Evolutionary conservation across 2,329 filamentous ascomycete species (phyloP), one percentile per base, ranked within the genome.

Genomic region (Colletotrichum sp.): DNA sequence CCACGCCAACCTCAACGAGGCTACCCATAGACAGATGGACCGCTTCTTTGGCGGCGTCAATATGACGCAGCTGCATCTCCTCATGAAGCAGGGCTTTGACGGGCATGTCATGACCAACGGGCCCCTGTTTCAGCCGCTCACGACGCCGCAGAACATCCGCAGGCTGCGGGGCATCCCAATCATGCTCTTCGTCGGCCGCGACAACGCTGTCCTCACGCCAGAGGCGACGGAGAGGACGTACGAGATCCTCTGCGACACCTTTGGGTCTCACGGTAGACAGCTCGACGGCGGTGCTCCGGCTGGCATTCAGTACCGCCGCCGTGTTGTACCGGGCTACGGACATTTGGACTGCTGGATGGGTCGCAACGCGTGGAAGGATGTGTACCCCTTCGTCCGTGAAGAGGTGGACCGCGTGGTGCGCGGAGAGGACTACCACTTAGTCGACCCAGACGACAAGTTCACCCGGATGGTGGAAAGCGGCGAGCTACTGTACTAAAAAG

Each of bases 331-430:
- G 2, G 89, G 89, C 16, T 92, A 92, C 79, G 90, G 91, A 4
- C 91, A 93, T 80, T 81, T 92, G 52, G 91, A 93, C 84, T 89
- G 88, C 79, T 92, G 90, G 89, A 92, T 92, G 89, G 90, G 91
- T 6, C 85, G 88, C 58, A 87, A 89, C 71, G 89, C 90, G 5
- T 91, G 88, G 86, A 88, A 85, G 80, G 91, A 93, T 79, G 89
- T 93, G 32, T 93, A 88, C 79, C 91, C 91, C 0, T 85, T 89
- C 66, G 85, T 93, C 10, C 80, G 87, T 34, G 86, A 89, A 79
- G 89, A 91, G 81, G 84, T 91, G 2, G 89, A 92, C 78, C 85
- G 89, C 12, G 89, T 92, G 1, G 84, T 85, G 6, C 81, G 87
- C 7, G 87, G 87, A 0, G 81, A 83, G 65, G 69, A 68, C 3